These are phyloP conservation scores for Heterobasidion irregulare DNA, from an alignment of 1,284 basidiomycete species.

Conservation along the genomic window DNA sequence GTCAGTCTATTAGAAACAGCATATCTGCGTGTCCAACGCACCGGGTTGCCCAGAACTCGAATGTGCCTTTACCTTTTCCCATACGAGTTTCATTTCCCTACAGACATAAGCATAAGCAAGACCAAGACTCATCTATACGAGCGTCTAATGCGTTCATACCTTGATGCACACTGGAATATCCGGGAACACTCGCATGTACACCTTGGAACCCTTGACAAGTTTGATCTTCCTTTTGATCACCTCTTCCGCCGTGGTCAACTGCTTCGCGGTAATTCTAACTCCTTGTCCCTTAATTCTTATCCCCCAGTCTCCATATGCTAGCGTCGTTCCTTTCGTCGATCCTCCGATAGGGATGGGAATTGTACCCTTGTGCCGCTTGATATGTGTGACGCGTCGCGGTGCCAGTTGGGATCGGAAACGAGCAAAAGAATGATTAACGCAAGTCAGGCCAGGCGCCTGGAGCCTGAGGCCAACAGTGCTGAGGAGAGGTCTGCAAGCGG, in stretches of 20 bases:
- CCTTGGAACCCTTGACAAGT: conserved; percentile 82
- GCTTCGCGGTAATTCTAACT: conserved; percentile 83
- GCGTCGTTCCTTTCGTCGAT: conserved; percentile 88
- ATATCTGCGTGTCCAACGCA: conserved; percentile 25
- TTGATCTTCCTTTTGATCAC: conserved; percentile 91
- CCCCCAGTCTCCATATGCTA: conserved; percentile 89
- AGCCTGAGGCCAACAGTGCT: background rate
- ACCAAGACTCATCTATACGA: background rate
- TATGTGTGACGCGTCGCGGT: conserved; percentile 70
- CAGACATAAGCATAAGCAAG: background rate
- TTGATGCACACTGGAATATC: conserved; percentile 98
- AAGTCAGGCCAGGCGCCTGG: background rate
- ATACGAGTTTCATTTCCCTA: conserved; percentile 98
- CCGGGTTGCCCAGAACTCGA: conserved; percentile 97
- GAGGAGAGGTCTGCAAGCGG: background rate
- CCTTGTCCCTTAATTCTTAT: conserved; percentile 83
- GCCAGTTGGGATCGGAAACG: conserved; percentile 58
- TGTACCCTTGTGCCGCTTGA: conserved; percentile 84
- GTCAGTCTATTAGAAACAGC: background rate
- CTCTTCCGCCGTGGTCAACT: conserved; percentile 82
- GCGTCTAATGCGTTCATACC: conserved; percentile 31
- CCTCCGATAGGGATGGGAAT: conserved; percentile 83
- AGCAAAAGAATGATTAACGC: conserved; percentile 7
- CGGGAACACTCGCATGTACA: conserved; percentile 89
- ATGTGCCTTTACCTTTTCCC: conserved; percentile 98